Percentiles rank a stretch among this genome's conserved stretches.
Conservation (phyloP, 371 early-diverging fungal species). For the Neoconidiobolus thromboides region DNA sequence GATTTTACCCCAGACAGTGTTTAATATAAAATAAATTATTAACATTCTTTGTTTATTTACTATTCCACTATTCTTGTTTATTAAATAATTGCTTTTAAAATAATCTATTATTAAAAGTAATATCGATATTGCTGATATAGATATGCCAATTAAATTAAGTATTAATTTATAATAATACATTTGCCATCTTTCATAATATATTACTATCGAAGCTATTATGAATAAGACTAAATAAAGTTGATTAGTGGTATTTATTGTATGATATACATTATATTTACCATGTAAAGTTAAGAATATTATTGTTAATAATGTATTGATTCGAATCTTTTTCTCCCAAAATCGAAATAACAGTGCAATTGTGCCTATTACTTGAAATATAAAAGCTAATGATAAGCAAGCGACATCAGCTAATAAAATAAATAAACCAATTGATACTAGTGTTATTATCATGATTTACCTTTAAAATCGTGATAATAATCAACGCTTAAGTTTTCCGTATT, state of each 20-base stretch:
- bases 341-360: constrained; percentile 1
- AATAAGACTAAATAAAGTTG: background rate
- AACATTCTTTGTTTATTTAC: background rate
- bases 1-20: background rate
- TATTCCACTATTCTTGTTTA: background rate
- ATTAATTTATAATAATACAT: background rate
- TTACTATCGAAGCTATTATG: background rate
- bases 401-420: too few relatives aligned
- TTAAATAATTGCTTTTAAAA: background rate
- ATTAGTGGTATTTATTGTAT: background rate
- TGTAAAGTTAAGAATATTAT: background rate
- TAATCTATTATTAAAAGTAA: constrained; percentile 1
- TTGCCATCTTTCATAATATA: background rate
- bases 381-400: background rate
- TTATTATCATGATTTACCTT: background rate
- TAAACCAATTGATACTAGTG: background rate
- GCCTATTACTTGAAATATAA: background rate
- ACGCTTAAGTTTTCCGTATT: too few relatives aligned
- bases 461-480: background rate
- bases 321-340: constrained; percentile 1
- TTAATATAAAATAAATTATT: background rate
- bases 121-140: background rate
- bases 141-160: background rate
- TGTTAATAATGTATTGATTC: background rate
- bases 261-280: background rate